A percentile compares a stretch with the other conserved stretches of the same genome.
phyloP scores from a whole-genome alignment of 2,329 filamentous ascomycete species.

The Verticillium klebahnii region DNA sequence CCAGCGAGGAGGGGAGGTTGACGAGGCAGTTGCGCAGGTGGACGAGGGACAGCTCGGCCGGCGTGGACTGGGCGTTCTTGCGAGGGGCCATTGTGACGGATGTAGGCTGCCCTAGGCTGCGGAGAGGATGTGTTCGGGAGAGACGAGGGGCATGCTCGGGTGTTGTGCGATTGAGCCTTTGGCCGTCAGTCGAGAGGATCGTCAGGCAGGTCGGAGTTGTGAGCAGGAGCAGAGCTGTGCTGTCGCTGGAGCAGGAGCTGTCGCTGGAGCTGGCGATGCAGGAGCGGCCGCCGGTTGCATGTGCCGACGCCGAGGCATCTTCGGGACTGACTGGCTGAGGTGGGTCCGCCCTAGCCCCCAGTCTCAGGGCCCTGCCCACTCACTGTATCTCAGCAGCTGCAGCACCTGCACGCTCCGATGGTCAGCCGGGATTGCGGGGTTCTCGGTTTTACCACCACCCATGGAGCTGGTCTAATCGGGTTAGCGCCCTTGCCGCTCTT shows the following conservation, averaged over 20 bases:
- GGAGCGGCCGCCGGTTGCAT: conserved; percentile 16
- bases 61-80: conserved; percentile 57
- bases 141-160: neutral
- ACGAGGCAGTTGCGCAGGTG: conserved; percentile 93
- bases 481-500: neutral
- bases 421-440: too few species aligned
- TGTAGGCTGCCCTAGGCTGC: neutral
- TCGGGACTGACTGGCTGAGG: conserved; percentile 9
- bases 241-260: too few species aligned
- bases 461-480: neutral
- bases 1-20: conserved; percentile 82
- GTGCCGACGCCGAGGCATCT: conserved; percentile 22
- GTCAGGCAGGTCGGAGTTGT: neutral
- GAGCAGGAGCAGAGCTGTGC: too few species aligned
- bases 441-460: too few species aligned
- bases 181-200: neutral
- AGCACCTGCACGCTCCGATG: too few species aligned
- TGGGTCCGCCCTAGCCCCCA: conserved; percentile 1
- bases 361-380: conserved; percentile 1
- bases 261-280: neutral
- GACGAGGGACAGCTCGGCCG: conserved; percentile 79
- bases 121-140: neutral
- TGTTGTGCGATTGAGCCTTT: neutral
- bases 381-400: neutral
- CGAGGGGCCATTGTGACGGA: conserved; percentile 37